phyloP scores from a whole-genome alignment of 345 rosid genomes.

The Physaria fendleri region DNA sequence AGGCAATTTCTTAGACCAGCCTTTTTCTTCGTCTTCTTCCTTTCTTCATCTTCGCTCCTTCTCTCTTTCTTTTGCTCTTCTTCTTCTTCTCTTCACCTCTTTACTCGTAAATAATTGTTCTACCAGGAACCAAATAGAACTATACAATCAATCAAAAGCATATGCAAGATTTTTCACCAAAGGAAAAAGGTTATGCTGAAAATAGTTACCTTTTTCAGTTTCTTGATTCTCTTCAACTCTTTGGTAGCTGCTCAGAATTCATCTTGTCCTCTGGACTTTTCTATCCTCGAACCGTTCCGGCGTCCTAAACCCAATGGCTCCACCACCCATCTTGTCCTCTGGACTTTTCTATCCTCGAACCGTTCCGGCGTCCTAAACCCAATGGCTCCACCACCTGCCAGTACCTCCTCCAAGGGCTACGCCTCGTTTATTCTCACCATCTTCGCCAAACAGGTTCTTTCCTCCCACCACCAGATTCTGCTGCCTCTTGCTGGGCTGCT shows the following conservation, averaged over 20 bases:
- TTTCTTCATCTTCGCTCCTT: too few species aligned
- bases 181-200: too few species aligned
- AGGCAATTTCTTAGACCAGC: too few species aligned
- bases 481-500: slow-evolving; percentile 65
- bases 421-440: slow-evolving; percentile 53
- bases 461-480: slow-evolving; percentile 49
- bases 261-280: slow-evolving; percentile 68
- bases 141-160: too few species aligned
- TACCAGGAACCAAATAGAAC: too few species aligned
- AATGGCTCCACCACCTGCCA: slow-evolving; percentile 38
- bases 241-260: slow-evolving; percentile 23
- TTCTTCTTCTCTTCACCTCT: too few species aligned
- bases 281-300: slow-evolving; percentile 42
- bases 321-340: slow-evolving; percentile 54
- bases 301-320: slow-evolving; percentile 5
- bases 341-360: slow-evolving; percentile 49
- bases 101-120: too few species aligned
- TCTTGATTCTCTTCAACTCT: slow-evolving; percentile 4
- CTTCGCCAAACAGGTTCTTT: slow-evolving; percentile 50
- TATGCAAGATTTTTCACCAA: too few species aligned
- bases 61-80: too few species aligned
- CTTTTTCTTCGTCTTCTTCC: too few species aligned
- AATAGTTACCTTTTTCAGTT: too few species aligned
- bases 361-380: slow-evolving; percentile 29
- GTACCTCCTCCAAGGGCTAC: slow-evolving; percentile 65